These are phyloP conservation scores for Beauveria bassiana DNA, from an alignment of 2,329 filamentous ascomycete genomes.

Conservation along the genomic window DNA sequence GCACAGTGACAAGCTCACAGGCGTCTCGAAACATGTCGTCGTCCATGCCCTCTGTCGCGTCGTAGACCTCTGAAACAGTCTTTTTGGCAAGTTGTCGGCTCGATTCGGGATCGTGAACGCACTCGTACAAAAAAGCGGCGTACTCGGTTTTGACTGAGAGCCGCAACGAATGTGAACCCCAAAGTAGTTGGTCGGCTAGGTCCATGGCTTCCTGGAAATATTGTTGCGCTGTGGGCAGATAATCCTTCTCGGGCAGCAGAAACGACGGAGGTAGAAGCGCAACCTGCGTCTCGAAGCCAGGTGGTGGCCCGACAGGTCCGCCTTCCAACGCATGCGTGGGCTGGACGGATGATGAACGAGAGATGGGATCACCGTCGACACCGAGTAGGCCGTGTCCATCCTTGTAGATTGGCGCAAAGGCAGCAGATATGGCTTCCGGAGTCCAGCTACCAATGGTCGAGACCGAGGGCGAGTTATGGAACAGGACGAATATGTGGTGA, in stretches of 20 bases:
- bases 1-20: constrained; percentile 74
- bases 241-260: constrained; percentile 70
- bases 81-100: constrained; percentile 71
- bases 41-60: constrained; percentile 84
- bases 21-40: constrained; percentile 94
- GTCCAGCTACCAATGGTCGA: constrained; percentile 50
- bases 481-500: constrained; percentile 93
- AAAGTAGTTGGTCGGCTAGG: constrained; percentile 68
- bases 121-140: constrained; percentile 88
- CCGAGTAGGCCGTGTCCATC: constrained; percentile 43
- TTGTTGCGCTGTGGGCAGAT: constrained; percentile 70
- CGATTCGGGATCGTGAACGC: constrained; percentile 69
- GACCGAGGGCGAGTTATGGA: constrained; percentile 82
- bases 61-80: constrained; percentile 85
- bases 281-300: constrained; percentile 40
- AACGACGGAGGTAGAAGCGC: constrained; percentile 55
- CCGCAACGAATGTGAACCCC: constrained; percentile 82
- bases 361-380: constrained; percentile 32
- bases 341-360: constrained; percentile 38
- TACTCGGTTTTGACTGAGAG: constrained; percentile 90
- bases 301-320: constrained; percentile 49
- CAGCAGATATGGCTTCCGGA: constrained; percentile 34
- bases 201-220: constrained; percentile 73
- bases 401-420: constrained; percentile 25
- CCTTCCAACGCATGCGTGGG: constrained; percentile 46